phyloP scores from a whole-genome alignment of 2,329 filamentous ascomycete species.

The Verticillium longisporum region DNA sequence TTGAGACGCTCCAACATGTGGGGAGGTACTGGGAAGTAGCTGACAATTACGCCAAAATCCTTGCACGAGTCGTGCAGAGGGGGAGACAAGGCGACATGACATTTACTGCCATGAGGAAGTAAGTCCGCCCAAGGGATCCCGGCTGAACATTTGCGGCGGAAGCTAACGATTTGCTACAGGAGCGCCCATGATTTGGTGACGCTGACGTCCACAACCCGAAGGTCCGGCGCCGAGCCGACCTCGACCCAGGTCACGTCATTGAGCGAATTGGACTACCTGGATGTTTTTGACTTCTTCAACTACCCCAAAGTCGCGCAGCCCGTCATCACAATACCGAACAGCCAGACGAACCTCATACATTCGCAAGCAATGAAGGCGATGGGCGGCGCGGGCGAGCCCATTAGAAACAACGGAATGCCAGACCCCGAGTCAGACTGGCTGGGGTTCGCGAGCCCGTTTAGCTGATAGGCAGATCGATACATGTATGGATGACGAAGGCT shows the following conservation, averaged over 20 bases:
- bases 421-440: slow-evolving; percentile 25
- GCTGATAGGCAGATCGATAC: not conserved
- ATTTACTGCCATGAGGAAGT: slow-evolving; percentile 34
- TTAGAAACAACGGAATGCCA: slow-evolving; percentile 16
- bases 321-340: slow-evolving; percentile 14
- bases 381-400: slow-evolving; percentile 13
- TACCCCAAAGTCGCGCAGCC: slow-evolving; percentile 26
- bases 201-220: slow-evolving; percentile 25
- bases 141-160: not conserved
- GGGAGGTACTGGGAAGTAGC: slow-evolving; percentile 38
- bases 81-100: slow-evolving; percentile 26
- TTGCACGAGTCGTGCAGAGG: slow-evolving; percentile 29
- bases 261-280: slow-evolving; percentile 34
- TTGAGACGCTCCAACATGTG: slow-evolving; percentile 32
- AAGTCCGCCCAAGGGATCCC: slow-evolving; percentile 5
- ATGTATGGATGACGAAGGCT: not conserved
- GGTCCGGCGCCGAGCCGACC: slow-evolving; percentile 28
- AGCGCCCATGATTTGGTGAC: slow-evolving; percentile 31
- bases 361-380: slow-evolving; percentile 11
- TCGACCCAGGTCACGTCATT: slow-evolving; percentile 29
- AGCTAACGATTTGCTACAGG: slow-evolving; percentile 15
- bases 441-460: slow-evolving; percentile 10
- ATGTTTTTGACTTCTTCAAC: slow-evolving; percentile 39
- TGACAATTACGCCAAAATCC: slow-evolving; percentile 31
- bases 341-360: slow-evolving; percentile 2